Evolutionary conservation across 345 rosid species (phyloP), one percentile per base, ranked within the genome.

Genomic region (Leavenworthia alabamica): DNA sequence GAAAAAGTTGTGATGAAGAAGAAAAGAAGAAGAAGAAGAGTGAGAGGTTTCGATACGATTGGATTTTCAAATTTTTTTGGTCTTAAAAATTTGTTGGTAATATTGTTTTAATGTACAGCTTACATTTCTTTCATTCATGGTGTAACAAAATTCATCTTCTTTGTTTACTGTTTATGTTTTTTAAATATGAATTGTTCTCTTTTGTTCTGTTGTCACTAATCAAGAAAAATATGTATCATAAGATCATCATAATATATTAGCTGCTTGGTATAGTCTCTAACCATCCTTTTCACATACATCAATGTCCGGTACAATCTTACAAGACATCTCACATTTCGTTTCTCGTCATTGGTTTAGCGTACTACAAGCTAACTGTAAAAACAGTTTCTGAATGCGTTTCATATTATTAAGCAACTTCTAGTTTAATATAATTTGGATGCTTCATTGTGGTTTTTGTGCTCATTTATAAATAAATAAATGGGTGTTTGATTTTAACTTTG

Each of bases 321-420:
- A 82, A 82, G 19, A 28, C 27, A 29, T 46, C 75, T 19, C 81
- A 73, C 66, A 49, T 77, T n/a, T 27, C 65, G 41, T 60, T 84
- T 23, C 88, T 80, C 26, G 75, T 58, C 29, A 75, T 83, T 15
- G 91, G 84, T 29, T 81, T 84, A 39, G 81, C 83, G 47, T 82
- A 86, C 24, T 80, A 84, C 44, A 84, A 87, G 67, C 56, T 84
- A 47, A n/a, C 11, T 26, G 19, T 3, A 47, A 11, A 19, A 45
- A 11, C 53, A 47, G 1, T 24, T 47, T 48, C 17, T 29, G 37
- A 49, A 28, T 49, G 4, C 35, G 29, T 28, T 4, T 28, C 7
- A 35, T 28, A 15, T 15, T 7, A 15, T 35, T 6, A 36, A 36
- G 41, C 41, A 36, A 36, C 41, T 12, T 5, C 41, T 4, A n/a